Conservation (phyloP, 1,284 basidiomycete species). For the Marasmius oreades region DNA sequence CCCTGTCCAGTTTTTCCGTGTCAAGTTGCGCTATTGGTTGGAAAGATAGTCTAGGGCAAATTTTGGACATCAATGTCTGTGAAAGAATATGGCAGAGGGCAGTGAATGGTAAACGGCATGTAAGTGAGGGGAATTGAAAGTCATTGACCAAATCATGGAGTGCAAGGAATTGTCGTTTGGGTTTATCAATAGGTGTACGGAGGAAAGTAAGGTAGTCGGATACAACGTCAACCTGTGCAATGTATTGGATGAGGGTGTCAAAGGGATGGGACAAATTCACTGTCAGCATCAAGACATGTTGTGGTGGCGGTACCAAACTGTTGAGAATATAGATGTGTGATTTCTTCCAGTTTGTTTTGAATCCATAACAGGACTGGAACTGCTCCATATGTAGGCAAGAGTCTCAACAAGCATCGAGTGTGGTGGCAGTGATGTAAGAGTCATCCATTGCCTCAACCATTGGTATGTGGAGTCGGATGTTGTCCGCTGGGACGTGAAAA, state of each 20-base stretch:
- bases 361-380: constrained; percentile 25
- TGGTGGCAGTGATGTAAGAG: constrained; percentile 15
- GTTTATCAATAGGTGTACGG: constrained; percentile 19
- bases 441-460: constrained; percentile 28
- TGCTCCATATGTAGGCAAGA: constrained; percentile 18
- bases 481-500: constrained; percentile 17
- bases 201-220: constrained; percentile 21
- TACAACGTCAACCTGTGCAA: constrained; percentile 1
- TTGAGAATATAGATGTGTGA: constrained; percentile 13
- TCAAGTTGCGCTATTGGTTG: constrained; percentile 26
- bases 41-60: constrained; percentile 22
- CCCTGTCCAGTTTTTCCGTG: constrained; percentile 19
- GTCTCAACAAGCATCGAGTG: constrained; percentile 2
- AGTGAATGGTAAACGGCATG: constrained; percentile 21
- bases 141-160: constrained; percentile 19
- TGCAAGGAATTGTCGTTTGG: constrained; percentile 13
- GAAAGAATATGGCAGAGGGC: constrained; percentile 22
- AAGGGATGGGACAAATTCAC: constrained; percentile 8
- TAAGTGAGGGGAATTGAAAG: constrained; percentile 23
- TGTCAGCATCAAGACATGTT: neutral
- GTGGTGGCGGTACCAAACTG: neutral
- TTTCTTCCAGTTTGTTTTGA: constrained; percentile 24
- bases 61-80: constrained; percentile 23
- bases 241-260: constrained; percentile 6
- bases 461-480: constrained; percentile 1